Evolutionary conservation across 164 flowering plant species (phyloP).

Genomic region (Tetracentron sinense): DNA sequence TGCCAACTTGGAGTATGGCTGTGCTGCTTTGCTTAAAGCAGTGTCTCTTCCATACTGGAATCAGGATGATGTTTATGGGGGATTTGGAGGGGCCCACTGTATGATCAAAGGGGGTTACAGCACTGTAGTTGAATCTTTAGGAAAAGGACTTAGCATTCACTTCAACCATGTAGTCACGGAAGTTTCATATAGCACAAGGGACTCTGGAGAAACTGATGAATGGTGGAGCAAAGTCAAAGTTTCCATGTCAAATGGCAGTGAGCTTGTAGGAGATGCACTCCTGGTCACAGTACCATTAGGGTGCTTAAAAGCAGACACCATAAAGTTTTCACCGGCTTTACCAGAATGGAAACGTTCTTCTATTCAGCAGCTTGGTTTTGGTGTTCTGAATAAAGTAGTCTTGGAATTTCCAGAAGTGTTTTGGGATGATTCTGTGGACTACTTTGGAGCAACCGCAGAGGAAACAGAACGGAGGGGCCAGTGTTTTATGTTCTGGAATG

Average conservation of each 20-base stretch:
- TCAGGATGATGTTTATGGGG: constrained; percentile 98
- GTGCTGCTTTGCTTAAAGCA: constrained; percentile 90
- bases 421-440: constrained; percentile 97
- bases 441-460: constrained; percentile 98
- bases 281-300: constrained; percentile 95
- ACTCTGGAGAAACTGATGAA: constrained; percentile 21
- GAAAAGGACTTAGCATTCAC: constrained; percentile 59
- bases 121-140: constrained; percentile 77
- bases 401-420: constrained; percentile 85
- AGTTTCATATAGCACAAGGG: constrained; percentile 40
- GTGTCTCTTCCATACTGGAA: constrained; percentile 99
- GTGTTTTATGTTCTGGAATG: constrained; percentile 99
- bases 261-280: constrained; percentile 83
- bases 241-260: constrained; percentile 64
- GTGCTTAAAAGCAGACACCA: constrained; percentile 81
- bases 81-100: constrained; percentile 99
- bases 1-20: constrained; percentile 95
- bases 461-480: constrained; percentile 70
- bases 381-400: constrained; percentile 91
- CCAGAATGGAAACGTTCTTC: constrained; percentile 86
- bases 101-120: constrained; percentile 99
- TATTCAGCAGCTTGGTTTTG: constrained; percentile 88
- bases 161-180: constrained; percentile 78
- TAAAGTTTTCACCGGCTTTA: constrained; percentile 78
- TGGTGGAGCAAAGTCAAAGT: constrained; percentile 53